Percentiles rank a stretch among this genome's conserved stretches.
phyloP scores from a whole-genome alignment of 2,329 filamentous ascomycete species.

The Pestalotiopsis sp. region DNA sequence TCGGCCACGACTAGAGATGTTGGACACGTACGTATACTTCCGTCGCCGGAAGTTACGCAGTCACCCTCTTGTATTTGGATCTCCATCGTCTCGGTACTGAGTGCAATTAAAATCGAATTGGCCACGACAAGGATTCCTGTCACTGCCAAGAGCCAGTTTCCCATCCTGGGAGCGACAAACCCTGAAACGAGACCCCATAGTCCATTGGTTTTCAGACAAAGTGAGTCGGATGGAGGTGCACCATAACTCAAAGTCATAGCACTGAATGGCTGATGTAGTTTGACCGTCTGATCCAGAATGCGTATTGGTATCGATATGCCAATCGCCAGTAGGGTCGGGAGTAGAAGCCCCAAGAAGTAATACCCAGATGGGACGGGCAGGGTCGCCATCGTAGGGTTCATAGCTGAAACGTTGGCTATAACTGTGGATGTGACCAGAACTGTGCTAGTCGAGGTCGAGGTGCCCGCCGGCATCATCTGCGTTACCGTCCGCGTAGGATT shows the following conservation, averaged over 20 bases:
- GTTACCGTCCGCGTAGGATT: conserved; percentile 7
- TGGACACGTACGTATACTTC: conserved; percentile 29
- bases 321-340: conserved; percentile 38
- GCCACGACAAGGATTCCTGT: conserved; percentile 37
- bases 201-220: conserved; percentile 44
- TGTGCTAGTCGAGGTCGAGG: conserved; percentile 5
- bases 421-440: conserved; percentile 1
- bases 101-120: conserved; percentile 38
- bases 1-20: conserved; percentile 37
- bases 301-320: conserved; percentile 37
- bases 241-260: conserved; percentile 39
- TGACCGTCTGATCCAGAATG: conserved; percentile 38
- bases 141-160: conserved; percentile 39
- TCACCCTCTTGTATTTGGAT: conserved; percentile 37
- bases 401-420: conserved; percentile 1
- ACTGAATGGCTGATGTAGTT: conserved; percentile 44
- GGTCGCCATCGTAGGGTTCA: background rate
- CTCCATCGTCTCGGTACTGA: conserved; percentile 42
- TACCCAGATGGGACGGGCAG: conserved; percentile 27
- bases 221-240: conserved; percentile 40
- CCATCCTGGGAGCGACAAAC: conserved; percentile 33
- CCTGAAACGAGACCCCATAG: conserved; percentile 37
- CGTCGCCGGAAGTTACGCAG: conserved; percentile 22
- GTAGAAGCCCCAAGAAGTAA: conserved; percentile 39
- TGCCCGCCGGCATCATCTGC: background rate